A percentile compares a stretch with the other conserved stretches of the same genome.
These are phyloP conservation scores for Aspergillus tamarii DNA, from an alignment of 2,329 filamentous ascomycete genomes.

Conservation along the genomic window DNA sequence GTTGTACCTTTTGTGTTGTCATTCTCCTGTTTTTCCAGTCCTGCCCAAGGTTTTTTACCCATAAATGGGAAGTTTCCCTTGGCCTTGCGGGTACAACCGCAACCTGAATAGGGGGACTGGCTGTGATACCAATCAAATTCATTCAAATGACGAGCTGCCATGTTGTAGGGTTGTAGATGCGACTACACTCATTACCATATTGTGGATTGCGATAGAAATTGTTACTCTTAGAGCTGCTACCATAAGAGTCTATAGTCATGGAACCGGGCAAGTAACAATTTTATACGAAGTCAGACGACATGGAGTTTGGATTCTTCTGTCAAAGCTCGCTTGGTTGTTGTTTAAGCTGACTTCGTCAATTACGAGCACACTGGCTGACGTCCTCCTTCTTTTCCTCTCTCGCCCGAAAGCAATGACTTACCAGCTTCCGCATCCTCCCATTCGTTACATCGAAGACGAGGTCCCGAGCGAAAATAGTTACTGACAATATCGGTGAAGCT, in stretches of 20 bases:
- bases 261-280: background rate
- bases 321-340: background rate
- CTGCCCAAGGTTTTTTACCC: conserved; percentile 26
- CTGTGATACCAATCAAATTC: conserved; percentile 2
- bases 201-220: background rate
- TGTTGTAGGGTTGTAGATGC: background rate
- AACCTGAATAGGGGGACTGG: conserved; percentile 21
- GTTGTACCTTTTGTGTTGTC: background rate
- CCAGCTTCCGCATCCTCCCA: background rate
- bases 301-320: background rate
- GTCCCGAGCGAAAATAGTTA: background rate
- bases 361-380: background rate
- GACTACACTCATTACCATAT: background rate
- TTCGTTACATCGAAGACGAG: too few relatives aligned
- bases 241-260: background rate
- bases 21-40: conserved; percentile 1
- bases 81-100: conserved; percentile 8
- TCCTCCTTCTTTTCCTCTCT: background rate
- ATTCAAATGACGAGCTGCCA: background rate
- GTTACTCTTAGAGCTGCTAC: background rate
- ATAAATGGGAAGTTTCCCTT: conserved; percentile 20
- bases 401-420: background rate
- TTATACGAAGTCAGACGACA: background rate
- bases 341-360: background rate
- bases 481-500: background rate